Evolutionary conservation across 805 yeast genomes (phyloP), one percentile per base, ranked within the genome.

Genomic region (Candida insectorum): DNA sequence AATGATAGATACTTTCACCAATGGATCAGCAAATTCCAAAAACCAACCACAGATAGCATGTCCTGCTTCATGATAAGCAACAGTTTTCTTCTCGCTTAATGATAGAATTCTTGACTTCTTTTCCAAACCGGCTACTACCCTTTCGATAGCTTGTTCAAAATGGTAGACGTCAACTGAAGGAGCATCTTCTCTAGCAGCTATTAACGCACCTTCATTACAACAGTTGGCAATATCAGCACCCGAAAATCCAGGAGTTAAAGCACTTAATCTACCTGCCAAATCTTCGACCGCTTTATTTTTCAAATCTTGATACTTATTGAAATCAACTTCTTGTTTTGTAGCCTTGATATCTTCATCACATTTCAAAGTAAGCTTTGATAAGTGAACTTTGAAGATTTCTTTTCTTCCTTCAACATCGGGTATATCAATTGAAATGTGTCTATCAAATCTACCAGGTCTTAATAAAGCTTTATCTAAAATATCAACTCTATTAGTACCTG

Each of bases 41-140:
- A 69, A 88, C 99, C 98, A 93, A 9, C 98, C 98, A 60, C 97
- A 89, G 40, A 93, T 77, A 8, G 99, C 98, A 62, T 94, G 98
- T 4, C 98, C 99, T 3, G 99, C 98, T 60, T 93, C 99, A 56
- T 94, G 98, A 52, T 84, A 93, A 1, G 98, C 98, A 37, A 94
- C 96, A 17, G 87, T 79, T 42, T 71, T 78, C 62, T 88, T 86
- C 55, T 94, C 97, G 39, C 83, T 89, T 1, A 87, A 82, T 3
- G 87, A 77, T 40, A 94, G 69, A 10, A 93, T 75, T 51, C 83
- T 81, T 11, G 89, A 75, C 61, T 87, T 91, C 70, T 85, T 85
- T 60, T 91, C 97, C 41, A 93, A 69, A 24, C 99, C 99, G 20
- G 94, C 97, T 60, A 89, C 85, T 26, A 91, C 97, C 54, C 99